Base-by-base conservation (phyloP, 345 rosid genomes). In the Acer yangbiense region DNA sequence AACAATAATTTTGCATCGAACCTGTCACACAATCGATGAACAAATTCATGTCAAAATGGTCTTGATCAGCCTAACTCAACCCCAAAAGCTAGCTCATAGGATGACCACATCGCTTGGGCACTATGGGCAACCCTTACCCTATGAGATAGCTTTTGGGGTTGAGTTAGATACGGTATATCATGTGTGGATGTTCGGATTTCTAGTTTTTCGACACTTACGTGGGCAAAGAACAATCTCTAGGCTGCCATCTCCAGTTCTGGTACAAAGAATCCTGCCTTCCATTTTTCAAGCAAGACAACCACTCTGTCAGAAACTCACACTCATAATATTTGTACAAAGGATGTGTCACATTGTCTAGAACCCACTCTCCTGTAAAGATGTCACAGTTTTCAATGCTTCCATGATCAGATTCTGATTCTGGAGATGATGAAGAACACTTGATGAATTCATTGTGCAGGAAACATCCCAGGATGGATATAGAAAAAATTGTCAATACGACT, bases 211-310 rank as follows among this genome's bases (percentile, higher is more conserved):
- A 35, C 39, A 50, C 73, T 80, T 74, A 94, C 98, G 82, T 87
- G 80, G 97, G 99, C 75, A 96, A 78, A 57, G 93, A 89, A 65
- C 99, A 96, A 64, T 91, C 93, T 64, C 81, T 88, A 32, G 99
- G 98, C 75, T 96, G 90, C 99, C 99, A 96, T 85, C 91, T 90
- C 99, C 98, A 96, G 54, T 87, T 89, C 90, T 95, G 96, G 77
- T 87, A 93, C 74, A 78, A 29, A 8, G 95, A 91, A 76, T 96
- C 95, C 65, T 87, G 87, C 78, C 99, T 91, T 27, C 98, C 99
- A 75, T 96, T 92, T 82, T 89, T 87, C 58, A 87, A 80, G 76
- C 97, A 96, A 10, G 88, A 81, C 65, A 86, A 94, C 82, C 89
- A 91, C 57, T 88, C 87, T 0, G 93, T 72, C 5, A 92, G 84